Evolutionary conservation across 768 basidiomycete genomes (phyloP), one percentile per base, ranked within the genome.

Genomic region (Mycena amicta): DNA sequence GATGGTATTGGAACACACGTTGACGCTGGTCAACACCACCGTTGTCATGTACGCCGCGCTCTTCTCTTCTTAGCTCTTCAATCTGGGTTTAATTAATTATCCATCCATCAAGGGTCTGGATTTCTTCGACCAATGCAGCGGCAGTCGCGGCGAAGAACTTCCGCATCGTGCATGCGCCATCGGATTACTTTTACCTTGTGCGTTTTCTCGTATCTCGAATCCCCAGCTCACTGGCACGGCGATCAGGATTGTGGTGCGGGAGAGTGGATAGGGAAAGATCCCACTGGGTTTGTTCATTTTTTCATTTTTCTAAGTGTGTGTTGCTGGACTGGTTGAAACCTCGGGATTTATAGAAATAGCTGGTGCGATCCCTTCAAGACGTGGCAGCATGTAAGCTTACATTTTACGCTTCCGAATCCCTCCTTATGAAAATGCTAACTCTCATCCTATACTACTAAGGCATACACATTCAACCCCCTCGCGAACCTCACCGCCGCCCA

Each of bases 311-410:
- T 22, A 2, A 37, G 3, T 26, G 5, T 20, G 29, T 29, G 26
- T 28, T 50, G 33, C 6, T 3, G n/a, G 16, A 43, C 39, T 41
- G 2, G 31, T 52, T n/a, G n/a, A 53, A 50, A 16, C 58, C 43
- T n/a, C n/a, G n/a, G n/a, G n/a, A n/a, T 61, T 46, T 39, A 60
- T 40, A 80, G 83, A 4, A 84, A 83, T 59, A 85, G 83, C 64
- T 90, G 89, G 87, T 90, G 87, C 66, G 87, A 87, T 64, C 87
- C 88, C 0, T 90, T 87, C 83, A 90, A 90, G 71, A 85, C 85
- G 5, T 93, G 90, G 90, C 84, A 88, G 67, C 81, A 84, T 72
- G 87, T 88, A 54, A 57, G 62, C 46, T 11, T 63, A n/a, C 3
- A 57, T 29, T 33, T 46, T 4, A 40, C 30, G 16, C 29, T 23